Percentiles rank a stretch among this genome's conserved stretches.
Conservation (phyloP, 2,329 filamentous ascomycete genomes). For the Decorospora gaudefroyi region DNA sequence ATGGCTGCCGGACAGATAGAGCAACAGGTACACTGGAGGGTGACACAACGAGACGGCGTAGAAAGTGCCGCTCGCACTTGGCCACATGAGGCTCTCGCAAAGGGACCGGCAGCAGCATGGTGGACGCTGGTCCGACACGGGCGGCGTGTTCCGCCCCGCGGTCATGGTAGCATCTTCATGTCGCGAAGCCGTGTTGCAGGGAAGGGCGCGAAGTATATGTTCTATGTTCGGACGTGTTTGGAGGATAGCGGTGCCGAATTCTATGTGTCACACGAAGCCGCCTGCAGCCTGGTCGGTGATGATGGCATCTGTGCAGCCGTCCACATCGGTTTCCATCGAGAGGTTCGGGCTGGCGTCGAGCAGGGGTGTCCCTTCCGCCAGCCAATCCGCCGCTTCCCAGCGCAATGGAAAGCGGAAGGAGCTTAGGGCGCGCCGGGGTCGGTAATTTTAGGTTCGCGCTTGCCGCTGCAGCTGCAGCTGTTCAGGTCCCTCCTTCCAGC, state of each 20-base stretch:
- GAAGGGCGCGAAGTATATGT: constrained; percentile 27
- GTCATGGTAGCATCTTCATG: constrained; percentile 50
- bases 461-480: constrained; percentile 22
- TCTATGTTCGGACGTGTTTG: constrained; percentile 32
- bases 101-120: constrained; percentile 34
- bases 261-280: constrained; percentile 38
- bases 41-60: constrained; percentile 39
- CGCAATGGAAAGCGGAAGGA: constrained; percentile 18
- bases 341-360: constrained; percentile 8
- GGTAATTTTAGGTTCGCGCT: constrained; percentile 33
- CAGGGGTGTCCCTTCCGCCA: constrained; percentile 9
- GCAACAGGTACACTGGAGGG: constrained; percentile 40
- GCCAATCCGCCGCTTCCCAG: constrained; percentile 29
- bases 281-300: constrained; percentile 19
- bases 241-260: constrained; percentile 25
- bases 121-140: constrained; percentile 47
- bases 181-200: constrained; percentile 45
- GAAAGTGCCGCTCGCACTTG: constrained; percentile 32
- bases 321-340: constrained; percentile 18
- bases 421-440: constrained; percentile 33
- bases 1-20: constrained; percentile 38
- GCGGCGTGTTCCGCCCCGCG: constrained; percentile 51
- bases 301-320: constrained; percentile 27
- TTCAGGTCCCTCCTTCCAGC: constrained; percentile 24
- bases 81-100: constrained; percentile 27